phyloP scores from a whole-genome alignment of 306 rosid species.

The Acacia acuminata region DNA sequence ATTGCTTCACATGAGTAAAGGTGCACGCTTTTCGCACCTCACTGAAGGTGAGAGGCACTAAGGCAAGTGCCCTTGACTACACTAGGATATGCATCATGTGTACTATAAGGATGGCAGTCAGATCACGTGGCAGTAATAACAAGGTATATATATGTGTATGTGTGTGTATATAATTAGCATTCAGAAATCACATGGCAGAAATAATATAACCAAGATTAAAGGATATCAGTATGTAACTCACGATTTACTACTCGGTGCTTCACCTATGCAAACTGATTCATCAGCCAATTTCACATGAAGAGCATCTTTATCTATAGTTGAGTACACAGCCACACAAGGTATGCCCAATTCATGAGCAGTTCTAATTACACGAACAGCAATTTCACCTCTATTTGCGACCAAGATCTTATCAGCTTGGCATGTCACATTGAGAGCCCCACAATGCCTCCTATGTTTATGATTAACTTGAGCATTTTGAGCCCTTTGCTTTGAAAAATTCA shows the following conservation, averaged over 20 bases:
- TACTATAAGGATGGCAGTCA: too few species aligned
- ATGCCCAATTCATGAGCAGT: constrained; percentile 98
- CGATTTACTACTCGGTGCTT: constrained; percentile 94
- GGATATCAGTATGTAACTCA: constrained; percentile 32
- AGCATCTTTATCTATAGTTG: constrained; percentile 92
- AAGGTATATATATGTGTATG: neutral
- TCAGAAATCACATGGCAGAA: neutral
- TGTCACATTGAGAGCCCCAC: constrained; percentile 50
- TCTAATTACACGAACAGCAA: constrained; percentile 92
- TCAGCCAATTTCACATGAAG: constrained; percentile 98
- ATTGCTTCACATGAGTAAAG: too few species aligned
- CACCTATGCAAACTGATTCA: constrained; percentile 95
- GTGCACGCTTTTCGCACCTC: too few species aligned
- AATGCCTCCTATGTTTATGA: constrained; percentile 38
- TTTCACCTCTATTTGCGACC: constrained; percentile 92
- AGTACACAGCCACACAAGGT: constrained; percentile 98
- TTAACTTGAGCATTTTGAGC: constrained; percentile 36
- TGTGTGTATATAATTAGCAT: neutral
- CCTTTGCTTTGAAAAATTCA: constrained; percentile 58
- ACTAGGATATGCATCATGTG: neutral
- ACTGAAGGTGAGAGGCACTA: too few species aligned
- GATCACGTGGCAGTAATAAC: too few species aligned
- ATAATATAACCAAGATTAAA: neutral
- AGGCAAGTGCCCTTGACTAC: neutral
- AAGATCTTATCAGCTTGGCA: constrained; percentile 74